Evolutionary conservation across 2,329 filamentous ascomycete species (phyloP).

Genomic region (Nothomitra cinnamomea): DNA sequence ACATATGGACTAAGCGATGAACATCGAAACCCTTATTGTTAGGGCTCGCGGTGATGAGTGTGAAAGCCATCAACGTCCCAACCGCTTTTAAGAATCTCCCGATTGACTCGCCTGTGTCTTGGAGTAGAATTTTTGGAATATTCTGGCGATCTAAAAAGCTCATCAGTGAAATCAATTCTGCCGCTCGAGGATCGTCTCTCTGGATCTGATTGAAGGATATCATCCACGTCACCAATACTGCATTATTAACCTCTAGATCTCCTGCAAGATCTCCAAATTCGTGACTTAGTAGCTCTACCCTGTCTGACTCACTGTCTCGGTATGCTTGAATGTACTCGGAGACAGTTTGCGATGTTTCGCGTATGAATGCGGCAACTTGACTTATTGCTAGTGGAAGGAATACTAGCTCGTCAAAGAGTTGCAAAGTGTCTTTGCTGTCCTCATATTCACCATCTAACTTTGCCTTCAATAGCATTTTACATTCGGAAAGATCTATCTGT

Average conservation of each 20-base stretch:
- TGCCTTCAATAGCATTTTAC: background rate
- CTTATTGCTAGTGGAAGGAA: background rate
- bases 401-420: background rate
- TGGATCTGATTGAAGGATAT: slow-evolving; percentile 7
- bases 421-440: background rate
- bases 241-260: background rate
- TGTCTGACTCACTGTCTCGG: background rate
- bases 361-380: background rate
- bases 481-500: background rate
- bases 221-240: background rate
- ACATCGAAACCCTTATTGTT: background rate
- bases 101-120: background rate
- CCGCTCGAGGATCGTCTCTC: slow-evolving; percentile 5
- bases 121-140: too few relatives aligned
- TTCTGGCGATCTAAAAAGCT: slow-evolving; percentile 4
- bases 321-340: background rate
- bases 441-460: too few relatives aligned
- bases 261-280: background rate
- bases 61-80: background rate
- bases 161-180: slow-evolving; percentile 8
- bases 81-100: background rate
- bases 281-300: background rate
- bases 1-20: background rate
- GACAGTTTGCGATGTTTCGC: background rate
- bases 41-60: background rate